Evolutionary conservation across 1,284 basidiomycete genomes (phyloP).

Genomic region (Stygiomarasmius scandens): DNA sequence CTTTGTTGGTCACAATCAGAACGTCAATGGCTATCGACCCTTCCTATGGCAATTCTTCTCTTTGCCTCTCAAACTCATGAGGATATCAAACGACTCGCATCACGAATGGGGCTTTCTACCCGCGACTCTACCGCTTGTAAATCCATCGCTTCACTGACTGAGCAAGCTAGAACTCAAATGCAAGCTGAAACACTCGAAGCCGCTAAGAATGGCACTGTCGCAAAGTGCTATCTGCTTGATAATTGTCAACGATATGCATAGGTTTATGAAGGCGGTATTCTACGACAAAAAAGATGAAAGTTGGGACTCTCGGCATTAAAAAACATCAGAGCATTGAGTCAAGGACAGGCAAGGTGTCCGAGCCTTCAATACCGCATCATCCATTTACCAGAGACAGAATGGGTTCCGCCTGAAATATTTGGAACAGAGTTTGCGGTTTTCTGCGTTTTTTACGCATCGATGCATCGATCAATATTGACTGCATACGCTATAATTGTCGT

Average conservation of each 20-base stretch:
- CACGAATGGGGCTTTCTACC: constrained; percentile 6
- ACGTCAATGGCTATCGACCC: not conserved
- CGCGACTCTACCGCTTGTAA: not conserved
- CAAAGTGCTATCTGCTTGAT: constrained; percentile 5
- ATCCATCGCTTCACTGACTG: constrained; percentile 3
- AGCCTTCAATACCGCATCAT: too few relatives aligned
- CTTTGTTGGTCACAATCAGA: not conserved
- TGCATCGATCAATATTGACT: too few relatives aligned
- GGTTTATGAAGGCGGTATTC: too few relatives aligned
- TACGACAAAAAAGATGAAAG: too few relatives aligned
- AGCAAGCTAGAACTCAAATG: not conserved
- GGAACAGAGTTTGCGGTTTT: too few relatives aligned
- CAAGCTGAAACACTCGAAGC: not conserved
- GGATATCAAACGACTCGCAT: constrained; percentile 5
- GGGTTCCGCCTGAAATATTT: too few relatives aligned
- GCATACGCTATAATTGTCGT: too few relatives aligned
- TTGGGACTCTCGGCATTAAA: too few relatives aligned
- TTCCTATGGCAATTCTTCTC: not conserved
- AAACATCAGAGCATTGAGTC: too few relatives aligned
- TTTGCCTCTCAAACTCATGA: constrained; percentile 4
- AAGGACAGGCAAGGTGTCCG: too few relatives aligned
- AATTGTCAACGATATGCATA: constrained; percentile 1
- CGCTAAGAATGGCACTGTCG: not conserved
- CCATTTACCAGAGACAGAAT: too few relatives aligned
- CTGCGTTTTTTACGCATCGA: too few relatives aligned